These are phyloP conservation scores for Psilocybe cubensis DNA, from an alignment of 768 basidiomycete species.

Conservation along the genomic window DNA sequence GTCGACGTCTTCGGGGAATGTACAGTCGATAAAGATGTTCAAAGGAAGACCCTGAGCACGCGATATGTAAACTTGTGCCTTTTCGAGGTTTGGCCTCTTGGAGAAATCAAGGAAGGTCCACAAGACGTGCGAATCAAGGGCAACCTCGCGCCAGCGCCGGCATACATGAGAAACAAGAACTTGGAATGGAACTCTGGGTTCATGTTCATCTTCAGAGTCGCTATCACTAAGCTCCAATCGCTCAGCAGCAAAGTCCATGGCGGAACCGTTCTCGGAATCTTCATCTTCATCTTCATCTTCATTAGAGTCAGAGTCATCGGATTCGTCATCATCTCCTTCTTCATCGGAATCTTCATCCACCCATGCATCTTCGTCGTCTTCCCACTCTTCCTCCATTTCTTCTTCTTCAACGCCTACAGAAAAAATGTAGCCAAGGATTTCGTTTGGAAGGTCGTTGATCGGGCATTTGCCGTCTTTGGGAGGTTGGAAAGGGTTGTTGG, in stretches of 20 bases:
- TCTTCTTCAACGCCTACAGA: slow-evolving; percentile 46
- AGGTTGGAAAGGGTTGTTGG: slow-evolving; percentile 52
- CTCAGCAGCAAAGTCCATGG: neutral
- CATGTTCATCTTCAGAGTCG: slow-evolving; percentile 7
- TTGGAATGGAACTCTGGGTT: slow-evolving; percentile 41
- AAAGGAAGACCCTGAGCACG: slow-evolving; percentile 60
- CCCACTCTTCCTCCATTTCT: slow-evolving; percentile 30
- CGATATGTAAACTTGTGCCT: slow-evolving; percentile 47
- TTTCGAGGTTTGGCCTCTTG: slow-evolving; percentile 45
- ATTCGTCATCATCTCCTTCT: slow-evolving; percentile 2
- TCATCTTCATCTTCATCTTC: slow-evolving; percentile 2
- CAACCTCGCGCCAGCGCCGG: slow-evolving; percentile 57
- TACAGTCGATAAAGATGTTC: slow-evolving; percentile 52
- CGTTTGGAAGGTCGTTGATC: slow-evolving; percentile 56
- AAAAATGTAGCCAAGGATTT: slow-evolving; percentile 62
- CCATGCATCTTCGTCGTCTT: slow-evolving; percentile 27
- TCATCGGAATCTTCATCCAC: slow-evolving; percentile 21
- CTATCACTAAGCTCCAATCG: neutral
- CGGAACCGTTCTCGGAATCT: neutral
- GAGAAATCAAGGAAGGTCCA: slow-evolving; percentile 55
- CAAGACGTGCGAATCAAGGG: slow-evolving; percentile 54
- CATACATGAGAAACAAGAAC: slow-evolving; percentile 67
- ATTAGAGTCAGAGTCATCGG: neutral
- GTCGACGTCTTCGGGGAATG: slow-evolving; percentile 29
- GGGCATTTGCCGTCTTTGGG: slow-evolving; percentile 47